A percentile compares a stretch with the other conserved stretches of the same genome.
phyloP scores from a whole-genome alignment of 108 stramenopile genomes.

The Nitzschia sp. region DNA sequence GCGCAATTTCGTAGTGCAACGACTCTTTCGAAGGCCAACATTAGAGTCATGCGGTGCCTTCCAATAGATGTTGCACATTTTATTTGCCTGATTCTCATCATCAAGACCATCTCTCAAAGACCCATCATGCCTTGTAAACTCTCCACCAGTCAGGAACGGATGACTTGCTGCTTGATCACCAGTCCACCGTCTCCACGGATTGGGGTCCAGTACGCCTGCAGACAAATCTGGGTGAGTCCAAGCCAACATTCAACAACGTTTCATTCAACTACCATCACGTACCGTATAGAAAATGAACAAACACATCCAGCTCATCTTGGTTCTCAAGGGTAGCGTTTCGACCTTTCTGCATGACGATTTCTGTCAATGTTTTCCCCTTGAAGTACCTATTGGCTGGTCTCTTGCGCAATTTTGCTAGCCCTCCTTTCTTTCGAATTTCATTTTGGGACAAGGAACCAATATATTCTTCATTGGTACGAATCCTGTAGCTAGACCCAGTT shows the following conservation, averaged over 20 bases:
- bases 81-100: constrained; percentile 44
- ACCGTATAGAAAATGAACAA: constrained; percentile 76
- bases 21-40: constrained; percentile 65
- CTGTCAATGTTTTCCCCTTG: constrained; percentile 63
- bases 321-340: constrained; percentile 47
- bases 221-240: neutral
- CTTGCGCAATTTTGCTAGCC: constrained; percentile 66
- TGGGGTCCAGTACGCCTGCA: constrained; percentile 71
- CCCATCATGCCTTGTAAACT: neutral
- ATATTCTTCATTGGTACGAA: constrained; percentile 71
- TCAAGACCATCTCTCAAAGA: neutral
- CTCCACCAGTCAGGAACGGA: constrained; percentile 68
- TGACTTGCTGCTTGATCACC: constrained; percentile 73
- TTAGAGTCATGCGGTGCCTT: constrained; percentile 77
- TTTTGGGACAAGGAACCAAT: constrained; percentile 61
- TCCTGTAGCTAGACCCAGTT: constrained; percentile 47
- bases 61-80: constrained; percentile 64
- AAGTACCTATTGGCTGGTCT: constrained; percentile 82
- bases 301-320: constrained; percentile 54
- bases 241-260: neutral
- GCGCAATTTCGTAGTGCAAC: constrained; percentile 54
- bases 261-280: neutral
- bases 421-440: constrained; percentile 72
- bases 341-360: constrained; percentile 76
- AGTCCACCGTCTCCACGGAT: constrained; percentile 85